Evolutionary conservation across 1,284 basidiomycete genomes (phyloP).

Genomic region (Puccinia brachypodii): DNA sequence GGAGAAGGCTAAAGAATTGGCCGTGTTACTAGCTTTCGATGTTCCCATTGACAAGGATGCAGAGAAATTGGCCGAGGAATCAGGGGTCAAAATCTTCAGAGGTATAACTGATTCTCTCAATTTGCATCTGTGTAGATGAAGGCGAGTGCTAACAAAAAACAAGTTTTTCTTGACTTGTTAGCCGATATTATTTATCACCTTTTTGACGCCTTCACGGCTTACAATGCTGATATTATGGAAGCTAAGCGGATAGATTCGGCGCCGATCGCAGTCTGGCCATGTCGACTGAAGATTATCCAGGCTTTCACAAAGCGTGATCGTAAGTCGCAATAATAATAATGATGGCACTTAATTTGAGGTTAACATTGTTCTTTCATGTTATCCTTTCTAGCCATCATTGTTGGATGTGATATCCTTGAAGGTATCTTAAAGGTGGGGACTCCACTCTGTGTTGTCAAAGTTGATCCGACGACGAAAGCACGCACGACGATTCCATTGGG

Average conservation of each 20-base stretch:
- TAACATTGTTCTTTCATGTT: background rate
- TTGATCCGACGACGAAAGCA: slow-evolving; percentile 79
- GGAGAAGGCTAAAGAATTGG: slow-evolving; percentile 92
- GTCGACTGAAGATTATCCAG: slow-evolving; percentile 85
- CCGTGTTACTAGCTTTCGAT: slow-evolving; percentile 95
- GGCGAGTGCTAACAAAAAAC: slow-evolving; percentile 2
- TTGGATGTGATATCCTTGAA: slow-evolving; percentile 95
- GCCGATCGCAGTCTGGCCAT: slow-evolving; percentile 95
- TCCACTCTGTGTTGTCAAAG: slow-evolving; percentile 89
- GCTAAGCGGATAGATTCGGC: slow-evolving; percentile 90
- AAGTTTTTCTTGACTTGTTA: slow-evolving; percentile 54
- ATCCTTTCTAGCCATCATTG: slow-evolving; percentile 64
- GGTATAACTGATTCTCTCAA: slow-evolving; percentile 61
- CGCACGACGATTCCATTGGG: slow-evolving; percentile 88
- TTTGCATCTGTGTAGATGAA: background rate
- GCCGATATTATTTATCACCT: slow-evolving; percentile 99
- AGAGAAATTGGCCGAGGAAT: slow-evolving; percentile 84
- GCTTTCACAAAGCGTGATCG: slow-evolving; percentile 96
- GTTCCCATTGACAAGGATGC: slow-evolving; percentile 87
- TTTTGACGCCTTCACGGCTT: slow-evolving; percentile 96
- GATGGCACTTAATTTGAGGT: background rate
- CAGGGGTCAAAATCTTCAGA: slow-evolving; percentile 90
- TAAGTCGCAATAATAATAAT: slow-evolving; percentile 55
- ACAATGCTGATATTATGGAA: slow-evolving; percentile 88
- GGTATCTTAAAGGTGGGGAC: slow-evolving; percentile 91